Conservation (phyloP, 345 rosid genomes). For the Microcos paniculata region DNA sequence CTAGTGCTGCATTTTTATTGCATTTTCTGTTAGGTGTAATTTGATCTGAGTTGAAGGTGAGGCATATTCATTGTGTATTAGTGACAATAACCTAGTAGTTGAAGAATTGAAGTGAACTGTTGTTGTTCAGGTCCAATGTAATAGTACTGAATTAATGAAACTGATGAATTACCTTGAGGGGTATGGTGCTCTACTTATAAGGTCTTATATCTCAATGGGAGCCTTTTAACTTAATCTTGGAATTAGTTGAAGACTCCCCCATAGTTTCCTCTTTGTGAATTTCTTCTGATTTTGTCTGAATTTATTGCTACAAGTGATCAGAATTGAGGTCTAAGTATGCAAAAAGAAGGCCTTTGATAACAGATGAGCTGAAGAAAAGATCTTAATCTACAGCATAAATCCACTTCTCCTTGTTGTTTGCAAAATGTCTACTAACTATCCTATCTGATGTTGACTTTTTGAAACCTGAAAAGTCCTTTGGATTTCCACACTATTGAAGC, state of each 20-base stretch:
- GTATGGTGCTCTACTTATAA: neutral
- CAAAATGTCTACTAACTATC: neutral
- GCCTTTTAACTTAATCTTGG: neutral
- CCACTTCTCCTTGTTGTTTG: neutral
- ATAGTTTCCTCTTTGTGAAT: neutral
- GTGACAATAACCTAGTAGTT: neutral
- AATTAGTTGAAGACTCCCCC: neutral
- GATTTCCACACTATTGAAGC: neutral
- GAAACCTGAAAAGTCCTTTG: neutral
- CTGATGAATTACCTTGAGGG: neutral
- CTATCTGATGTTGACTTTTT: neutral
- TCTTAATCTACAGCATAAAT: neutral
- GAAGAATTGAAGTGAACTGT: neutral
- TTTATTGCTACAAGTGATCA: neutral
- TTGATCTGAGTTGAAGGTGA: neutral
- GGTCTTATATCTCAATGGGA: neutral
- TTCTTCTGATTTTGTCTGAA: neutral
- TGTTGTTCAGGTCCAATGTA: neutral
- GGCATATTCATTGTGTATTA: neutral
- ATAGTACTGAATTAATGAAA: neutral
- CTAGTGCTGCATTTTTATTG: neutral
- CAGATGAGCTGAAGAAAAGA: neutral
- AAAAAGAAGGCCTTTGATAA: neutral
- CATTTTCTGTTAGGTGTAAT: neutral
- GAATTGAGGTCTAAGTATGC: too few species aligned